Percentiles rank a stretch among this genome's conserved stretches.
phyloP scores from a whole-genome alignment of 768 basidiomycete genomes.

The Piloderma croceum region DNA sequence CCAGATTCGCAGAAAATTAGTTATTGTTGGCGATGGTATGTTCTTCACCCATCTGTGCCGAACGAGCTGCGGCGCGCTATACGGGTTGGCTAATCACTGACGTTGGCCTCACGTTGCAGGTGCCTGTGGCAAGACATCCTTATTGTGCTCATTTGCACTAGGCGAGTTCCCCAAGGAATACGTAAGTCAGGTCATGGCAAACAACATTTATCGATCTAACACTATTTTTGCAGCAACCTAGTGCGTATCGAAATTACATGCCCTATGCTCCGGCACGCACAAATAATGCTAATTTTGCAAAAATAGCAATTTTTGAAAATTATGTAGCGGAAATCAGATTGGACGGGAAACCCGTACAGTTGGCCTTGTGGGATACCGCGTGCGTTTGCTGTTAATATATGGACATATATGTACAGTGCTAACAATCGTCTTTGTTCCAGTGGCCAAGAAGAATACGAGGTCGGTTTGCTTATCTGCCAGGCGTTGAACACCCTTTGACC shows the following conservation, averaged over 20 bases:
- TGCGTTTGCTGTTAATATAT: slow-evolving; percentile 39
- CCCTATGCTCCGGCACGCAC: slow-evolving; percentile 13
- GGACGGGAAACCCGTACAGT: slow-evolving; percentile 95
- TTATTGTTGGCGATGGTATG: slow-evolving; percentile 94
- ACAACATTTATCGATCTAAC: no score
- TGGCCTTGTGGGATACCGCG: slow-evolving; percentile 99
- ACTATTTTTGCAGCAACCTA: slow-evolving; percentile 68
- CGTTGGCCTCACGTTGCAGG: slow-evolving; percentile 46
- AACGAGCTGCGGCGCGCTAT: slow-evolving; percentile 17
- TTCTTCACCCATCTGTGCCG: slow-evolving; percentile 17
- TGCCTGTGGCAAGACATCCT: slow-evolving; percentile 94
- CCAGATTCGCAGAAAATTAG: slow-evolving; percentile 90
- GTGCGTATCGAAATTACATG: slow-evolving; percentile 30
- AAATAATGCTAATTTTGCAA: no score
- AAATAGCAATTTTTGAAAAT: slow-evolving; percentile 95
- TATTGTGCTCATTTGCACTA: slow-evolving; percentile 86
- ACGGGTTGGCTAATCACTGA: no score
- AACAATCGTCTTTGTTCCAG: slow-evolving; percentile 35
- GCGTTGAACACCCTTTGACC: slow-evolving; percentile 5
- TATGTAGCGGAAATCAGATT: slow-evolving; percentile 97
- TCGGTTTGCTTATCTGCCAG: slow-evolving; percentile 25
- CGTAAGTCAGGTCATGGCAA: slow-evolving; percentile 47
- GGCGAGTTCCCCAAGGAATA: slow-evolving; percentile 97
- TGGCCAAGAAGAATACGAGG: slow-evolving; percentile 98
- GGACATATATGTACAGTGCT: not conserved